phyloP scores from a whole-genome alignment of 495 filamentous ascomycete species.

The Xanthoparmelia taractica region DNA sequence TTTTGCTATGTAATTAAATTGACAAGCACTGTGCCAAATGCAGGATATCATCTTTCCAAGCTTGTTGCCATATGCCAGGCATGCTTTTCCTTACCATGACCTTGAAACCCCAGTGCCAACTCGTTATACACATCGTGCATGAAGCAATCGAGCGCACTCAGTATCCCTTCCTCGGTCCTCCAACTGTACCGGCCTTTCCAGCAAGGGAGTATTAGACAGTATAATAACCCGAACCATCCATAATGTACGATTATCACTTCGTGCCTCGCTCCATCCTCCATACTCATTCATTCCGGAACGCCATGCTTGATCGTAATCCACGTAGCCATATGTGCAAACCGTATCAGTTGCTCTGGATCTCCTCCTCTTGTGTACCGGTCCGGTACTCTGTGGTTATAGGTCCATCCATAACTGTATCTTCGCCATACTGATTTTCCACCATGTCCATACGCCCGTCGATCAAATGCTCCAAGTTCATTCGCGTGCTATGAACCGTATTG shows the following conservation, averaged over 20 bases:
- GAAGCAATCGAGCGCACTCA: not conserved
- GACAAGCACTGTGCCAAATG: not conserved
- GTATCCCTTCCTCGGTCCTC: not conserved
- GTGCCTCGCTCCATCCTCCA: not conserved
- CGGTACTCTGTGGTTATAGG: slow-evolving; percentile 13
- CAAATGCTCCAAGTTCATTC: slow-evolving; percentile 36
- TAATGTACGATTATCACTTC: not conserved
- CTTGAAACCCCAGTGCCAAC: not conserved
- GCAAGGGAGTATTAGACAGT: not conserved
- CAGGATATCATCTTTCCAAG: not conserved
- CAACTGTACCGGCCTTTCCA: not conserved
- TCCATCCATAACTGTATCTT: slow-evolving; percentile 10
- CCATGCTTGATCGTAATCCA: not conserved
- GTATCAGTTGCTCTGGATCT: not conserved
- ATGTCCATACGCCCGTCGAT: slow-evolving; percentile 27
- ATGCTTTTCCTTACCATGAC: not conserved
- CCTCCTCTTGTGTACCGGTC: not conserved
- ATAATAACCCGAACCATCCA: not conserved
- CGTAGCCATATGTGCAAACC: not conserved
- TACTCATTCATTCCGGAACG: not conserved
- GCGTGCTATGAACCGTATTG: slow-evolving; percentile 41
- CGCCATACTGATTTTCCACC: slow-evolving; percentile 28
- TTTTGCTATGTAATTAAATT: not conserved
- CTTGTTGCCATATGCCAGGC: not conserved
- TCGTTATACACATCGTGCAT: not conserved